Base-by-base conservation (phyloP, 1,284 basidiomycete genomes). In the Cutaneotrichosporon curvatum region DNA sequence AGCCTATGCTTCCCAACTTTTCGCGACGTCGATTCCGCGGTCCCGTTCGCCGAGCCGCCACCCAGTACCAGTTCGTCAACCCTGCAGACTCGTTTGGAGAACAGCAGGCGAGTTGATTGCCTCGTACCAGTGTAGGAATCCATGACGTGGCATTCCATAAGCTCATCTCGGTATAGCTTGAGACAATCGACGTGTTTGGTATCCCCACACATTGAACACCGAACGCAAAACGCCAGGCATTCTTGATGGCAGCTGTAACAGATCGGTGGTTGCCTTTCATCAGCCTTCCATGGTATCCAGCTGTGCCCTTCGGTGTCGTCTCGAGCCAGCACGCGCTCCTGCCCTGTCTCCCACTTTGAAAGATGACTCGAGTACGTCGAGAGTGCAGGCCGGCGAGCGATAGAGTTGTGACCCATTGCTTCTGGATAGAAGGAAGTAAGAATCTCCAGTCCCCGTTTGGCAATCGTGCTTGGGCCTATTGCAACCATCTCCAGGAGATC, bases 401-500 rank as follows among this genome's bases (percentile, higher is more conserved):
- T 56, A 4, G 48, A 65, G 37, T 79, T 71, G 66, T 87, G 86
- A 0, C 86, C 85, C 22, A 82, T 62, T 2, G 79, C 73, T 40
- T 75, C 75, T 1, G 84, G 81, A 80, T 81, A 87, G 53, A 82
- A 78, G 2, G 77, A 77, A 5, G 74, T 64, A 12, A 89, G 68
- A 10, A 84, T 66, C 40, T 73, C 70, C 46, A 82, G 9, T 82
- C 84, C 15, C 50, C 40, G 14, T 35, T 40, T 75, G 73, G 33
- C 83, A 73, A n/a, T 80, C 75, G 43, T 64, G 73, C 6, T 76
- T 0, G 78, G 76, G 43, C 81, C 80, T 59, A 83, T 81, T 3
- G 83, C 84, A 18, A 81, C 71, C 30, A 86, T 76, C 53, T 83
- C 79, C 7, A 89, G 74, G 0, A 85, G 51, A 63, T 87, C 84